Base-by-base conservation (phyloP, 129 eudicot genomes). In the Logfia minima region DNA sequence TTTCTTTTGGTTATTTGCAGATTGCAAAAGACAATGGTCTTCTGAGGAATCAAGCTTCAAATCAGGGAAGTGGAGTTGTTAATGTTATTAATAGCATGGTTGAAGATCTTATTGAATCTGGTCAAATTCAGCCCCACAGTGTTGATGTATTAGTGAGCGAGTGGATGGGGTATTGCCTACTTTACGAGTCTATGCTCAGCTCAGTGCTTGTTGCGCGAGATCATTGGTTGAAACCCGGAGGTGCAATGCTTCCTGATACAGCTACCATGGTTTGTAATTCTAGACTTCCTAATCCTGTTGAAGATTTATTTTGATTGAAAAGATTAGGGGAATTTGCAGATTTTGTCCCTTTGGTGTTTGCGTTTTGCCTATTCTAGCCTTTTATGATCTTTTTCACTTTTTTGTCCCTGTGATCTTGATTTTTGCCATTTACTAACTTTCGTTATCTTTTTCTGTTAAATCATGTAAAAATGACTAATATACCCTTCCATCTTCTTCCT, bases 81-180 rank as follows among this genome's bases (percentile, higher is more conserved):
- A 79, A 80, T 82, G 92, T 95, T 71, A 87, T 89, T 31, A 90
- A 95, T 51, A 87, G 94, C 75, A 95, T 95, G 97, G 85, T 95
- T 29, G 99, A 94, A 88, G 99, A 89, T 74, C 83, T 93, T 35
- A 86, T 71, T 5, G 83, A 70, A 72, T 85, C 87, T 37, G 59
- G 80, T 26, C 66, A 79, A 14, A 86, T 91, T 70, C 51, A 80
- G 72, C 93, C 89, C 65, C 88, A 89, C 8, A 89, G 93, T 72
- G 75, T 91, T 19, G 99, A 94, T 88, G 96, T 95, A 56, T 81
- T 95, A 76, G 34, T 95, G 29, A 95, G 97, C 70, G 97, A 95
- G 65, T 95, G 97, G 99, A 95, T 95, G 97, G 98, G 99, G 22
- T 95, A 91, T 79, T 91, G 97, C 75, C 83, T 95, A 59, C 99